These are phyloP conservation scores for Taphrina wiesneri DNA, from an alignment of 1,139 yeast species.

Conservation along the genomic window DNA sequence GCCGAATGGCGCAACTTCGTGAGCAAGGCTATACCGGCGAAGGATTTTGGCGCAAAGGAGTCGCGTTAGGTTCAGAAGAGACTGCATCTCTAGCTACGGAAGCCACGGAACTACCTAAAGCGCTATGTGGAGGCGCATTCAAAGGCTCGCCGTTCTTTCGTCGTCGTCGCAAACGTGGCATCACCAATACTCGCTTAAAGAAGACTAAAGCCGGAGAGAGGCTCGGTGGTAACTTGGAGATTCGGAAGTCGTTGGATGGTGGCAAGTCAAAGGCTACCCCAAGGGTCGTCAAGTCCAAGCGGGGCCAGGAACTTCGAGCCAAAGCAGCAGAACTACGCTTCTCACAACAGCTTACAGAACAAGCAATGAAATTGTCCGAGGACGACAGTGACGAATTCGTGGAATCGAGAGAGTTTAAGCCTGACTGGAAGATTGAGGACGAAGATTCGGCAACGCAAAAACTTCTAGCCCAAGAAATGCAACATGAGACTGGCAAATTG, in stretches of 20 bases:
- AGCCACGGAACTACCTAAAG: slow-evolving; percentile 37
- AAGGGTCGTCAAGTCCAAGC: slow-evolving; percentile 30
- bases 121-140: slow-evolving; percentile 39
- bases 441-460: slow-evolving; percentile 11
- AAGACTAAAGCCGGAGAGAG: slow-evolving; percentile 35
- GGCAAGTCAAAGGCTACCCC: slow-evolving; percentile 35
- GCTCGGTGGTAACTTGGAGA: slow-evolving; percentile 37
- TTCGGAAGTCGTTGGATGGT: slow-evolving; percentile 38
- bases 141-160: slow-evolving; percentile 35
- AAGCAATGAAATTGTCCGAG: not conserved
- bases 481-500: slow-evolving; percentile 2
- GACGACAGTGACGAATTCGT: not conserved
- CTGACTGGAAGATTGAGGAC: slow-evolving; percentile 16
- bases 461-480: slow-evolving; percentile 12
- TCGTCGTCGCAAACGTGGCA: slow-evolving; percentile 26
- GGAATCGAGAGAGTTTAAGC: not conserved
- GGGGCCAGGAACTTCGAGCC: slow-evolving; percentile 31
- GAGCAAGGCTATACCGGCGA: slow-evolving; percentile 27
- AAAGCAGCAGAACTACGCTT: slow-evolving; percentile 30
- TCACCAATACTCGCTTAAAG: slow-evolving; percentile 33
- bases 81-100: slow-evolving; percentile 17
- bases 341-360: slow-evolving; percentile 17
- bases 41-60: slow-evolving; percentile 30
- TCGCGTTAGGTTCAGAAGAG: slow-evolving; percentile 4
- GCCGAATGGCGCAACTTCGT: slow-evolving; percentile 9